A percentile compares a stretch with the other conserved stretches of the same genome.
These are phyloP conservation scores for Skeletonema marinoi DNA, from an alignment of 108 stramenopile genomes.

Conservation along the genomic window DNA sequence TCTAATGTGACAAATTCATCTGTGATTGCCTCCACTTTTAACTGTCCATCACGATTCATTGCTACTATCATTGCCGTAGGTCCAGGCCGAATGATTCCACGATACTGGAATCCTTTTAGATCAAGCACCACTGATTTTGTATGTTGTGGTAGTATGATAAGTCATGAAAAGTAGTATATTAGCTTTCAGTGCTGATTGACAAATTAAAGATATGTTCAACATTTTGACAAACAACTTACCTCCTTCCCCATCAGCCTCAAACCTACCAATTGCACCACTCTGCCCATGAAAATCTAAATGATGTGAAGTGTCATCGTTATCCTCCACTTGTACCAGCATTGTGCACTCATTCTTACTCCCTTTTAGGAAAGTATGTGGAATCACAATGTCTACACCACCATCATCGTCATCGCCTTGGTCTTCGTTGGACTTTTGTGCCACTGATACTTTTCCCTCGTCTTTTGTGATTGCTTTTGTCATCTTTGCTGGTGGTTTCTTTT, in stretches of 20 bases:
- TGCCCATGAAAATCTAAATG: constrained; percentile 70
- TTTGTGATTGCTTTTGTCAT: neutral
- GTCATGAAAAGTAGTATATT: too few species aligned
- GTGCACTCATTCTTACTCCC: constrained; percentile 55
- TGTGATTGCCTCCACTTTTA: constrained; percentile 72
- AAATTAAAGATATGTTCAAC: neutral
- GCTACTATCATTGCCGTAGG: constrained; percentile 73
- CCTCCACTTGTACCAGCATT: constrained; percentile 68
- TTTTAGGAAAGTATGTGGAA: constrained; percentile 38
- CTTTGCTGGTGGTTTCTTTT: constrained; percentile 6
- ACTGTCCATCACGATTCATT: constrained; percentile 39
- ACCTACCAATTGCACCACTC: constrained; percentile 81
- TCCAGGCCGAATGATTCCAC: constrained; percentile 72
- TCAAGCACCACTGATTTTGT: constrained; percentile 61
- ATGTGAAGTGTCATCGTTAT: constrained; percentile 51
- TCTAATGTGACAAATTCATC: constrained; percentile 77
- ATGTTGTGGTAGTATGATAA: too few species aligned
- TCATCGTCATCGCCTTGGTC: neutral
- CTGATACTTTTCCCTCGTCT: neutral
- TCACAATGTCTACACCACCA: constrained; percentile 39
- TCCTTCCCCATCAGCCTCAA: constrained; percentile 60
- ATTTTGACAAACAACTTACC: constrained; percentile 30
- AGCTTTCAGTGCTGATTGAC: too few species aligned
- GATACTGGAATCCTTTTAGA: constrained; percentile 80
- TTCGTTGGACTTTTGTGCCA: neutral